Base-by-base conservation (phyloP, 768 basidiomycete species). In the Lactifluus piperatus region DNA sequence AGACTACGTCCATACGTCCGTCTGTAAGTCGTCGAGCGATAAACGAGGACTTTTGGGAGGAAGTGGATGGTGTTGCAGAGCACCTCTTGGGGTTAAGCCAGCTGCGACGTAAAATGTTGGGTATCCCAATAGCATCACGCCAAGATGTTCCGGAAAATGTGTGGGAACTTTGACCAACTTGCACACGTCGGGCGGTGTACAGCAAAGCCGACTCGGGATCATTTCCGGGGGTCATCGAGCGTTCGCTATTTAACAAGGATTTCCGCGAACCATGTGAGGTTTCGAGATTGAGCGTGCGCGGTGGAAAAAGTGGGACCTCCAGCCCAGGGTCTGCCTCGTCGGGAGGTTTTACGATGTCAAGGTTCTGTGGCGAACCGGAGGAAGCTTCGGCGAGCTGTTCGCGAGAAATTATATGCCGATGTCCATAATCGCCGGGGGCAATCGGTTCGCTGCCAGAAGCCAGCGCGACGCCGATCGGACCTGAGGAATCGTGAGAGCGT, bases 141-240 rank as follows among this genome's bases (percentile, higher is more conserved):
- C 54, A 54, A 50, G 56, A 20, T 16, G 71, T 4, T 65, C 66
- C 18, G 71, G 68, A 26, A 71, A 71, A 58, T 69, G 60, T 34
- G 6, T 11, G 36, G 10, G 22, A 8, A 3, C 39, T 27, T 41
- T 11, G 36, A 6, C 45, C 68, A 14, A 79, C 71, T 20, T 71
- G 69, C 51, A 78, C 77, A 1, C 76, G 73, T 10, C 74, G 73
- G 0, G 82, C 83, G 8, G 79, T 82, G 50, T 79, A 72, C 0
- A 86, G 62, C 8, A 79, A 76, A 1, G 77, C 79, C 18, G 65
- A 60, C 34, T 74, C 73, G 10, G 74, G 71, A 22, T 64, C 64
- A 16, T 52, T 63, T 26, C 64, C 64, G 24, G 63, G 63, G 3
- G 63, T 64, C 58, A 64, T 57, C 3, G 75, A 70, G 24, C 73